These are phyloP conservation scores for Tetrastigma voinierianum DNA, from an alignment of 164 flowering plant genomes.

Conservation along the genomic window DNA sequence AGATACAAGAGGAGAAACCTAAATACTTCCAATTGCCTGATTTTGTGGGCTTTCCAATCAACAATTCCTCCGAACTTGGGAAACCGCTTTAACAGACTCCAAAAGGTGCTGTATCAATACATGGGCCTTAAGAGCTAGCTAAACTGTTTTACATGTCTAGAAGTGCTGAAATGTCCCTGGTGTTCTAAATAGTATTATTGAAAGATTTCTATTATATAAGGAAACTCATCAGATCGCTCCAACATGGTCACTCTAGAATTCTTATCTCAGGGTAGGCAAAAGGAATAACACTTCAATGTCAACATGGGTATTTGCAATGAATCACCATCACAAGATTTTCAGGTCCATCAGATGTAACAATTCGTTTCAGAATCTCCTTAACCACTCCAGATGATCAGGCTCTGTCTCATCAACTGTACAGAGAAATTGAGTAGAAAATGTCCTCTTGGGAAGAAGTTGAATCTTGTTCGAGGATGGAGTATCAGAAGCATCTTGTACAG, in stretches of 20 bases:
- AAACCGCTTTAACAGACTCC: conserved; percentile 93
- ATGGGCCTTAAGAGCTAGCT: conserved; percentile 33
- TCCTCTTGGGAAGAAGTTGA: conserved; percentile 12
- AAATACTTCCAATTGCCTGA: conserved; percentile 72
- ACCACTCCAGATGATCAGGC: background rate
- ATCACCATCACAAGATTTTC: conserved; percentile 11
- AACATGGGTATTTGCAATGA: conserved; percentile 9
- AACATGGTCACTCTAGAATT: conserved; percentile 3
- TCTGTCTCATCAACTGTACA: background rate
- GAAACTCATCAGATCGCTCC: conserved; percentile 17
- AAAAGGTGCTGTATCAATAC: conserved; percentile 90
- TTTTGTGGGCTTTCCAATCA: conserved; percentile 91
- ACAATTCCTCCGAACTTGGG: conserved; percentile 89
- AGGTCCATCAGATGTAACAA: conserved; percentile 7
- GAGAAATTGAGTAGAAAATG: background rate
- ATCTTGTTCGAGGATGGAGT: conserved; percentile 2
- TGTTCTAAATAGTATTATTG: conserved; percentile 13
- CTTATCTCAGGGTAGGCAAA: conserved; percentile 9
- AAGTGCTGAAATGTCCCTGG: conserved; percentile 14
- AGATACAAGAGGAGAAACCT: background rate
- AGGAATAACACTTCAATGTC: conserved; percentile 10
- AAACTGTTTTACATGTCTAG: conserved; percentile 20
- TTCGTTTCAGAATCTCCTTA: conserved; percentile 8
- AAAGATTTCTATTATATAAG: conserved; percentile 17
- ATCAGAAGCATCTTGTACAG: conserved; percentile 17